Percentiles rank a stretch among this genome's conserved stretches.
phyloP scores from a whole-genome alignment of 495 filamentous ascomycete genomes.

The Parathielavia appendiculata region DNA sequence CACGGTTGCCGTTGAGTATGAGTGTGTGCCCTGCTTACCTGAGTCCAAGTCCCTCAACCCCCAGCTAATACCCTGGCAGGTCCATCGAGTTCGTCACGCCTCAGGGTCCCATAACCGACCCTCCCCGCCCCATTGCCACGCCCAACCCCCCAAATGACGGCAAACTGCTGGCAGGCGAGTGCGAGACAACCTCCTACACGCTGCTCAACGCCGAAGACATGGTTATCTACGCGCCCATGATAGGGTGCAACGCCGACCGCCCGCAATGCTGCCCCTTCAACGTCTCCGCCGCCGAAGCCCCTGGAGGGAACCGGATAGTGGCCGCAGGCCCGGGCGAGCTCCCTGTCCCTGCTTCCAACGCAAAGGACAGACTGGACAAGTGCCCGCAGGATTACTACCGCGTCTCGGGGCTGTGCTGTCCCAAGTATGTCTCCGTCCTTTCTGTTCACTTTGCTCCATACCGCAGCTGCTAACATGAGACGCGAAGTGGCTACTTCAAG shows the following conservation, averaged over 20 bases:
- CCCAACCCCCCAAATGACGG: constrained; percentile 15
- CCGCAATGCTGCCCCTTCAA: constrained; percentile 28
- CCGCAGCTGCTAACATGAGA: not conserved
- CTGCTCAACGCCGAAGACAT: constrained; percentile 19
- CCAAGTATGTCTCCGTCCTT: constrained; percentile 17
- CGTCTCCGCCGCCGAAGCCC: constrained; percentile 8
- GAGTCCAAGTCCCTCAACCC: no score
- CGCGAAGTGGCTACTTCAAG: constrained; percentile 26
- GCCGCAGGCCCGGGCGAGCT: constrained; percentile 19
- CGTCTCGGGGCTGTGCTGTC: constrained; percentile 26
- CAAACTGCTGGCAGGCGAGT: constrained; percentile 18
- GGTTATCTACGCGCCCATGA: constrained; percentile 23
- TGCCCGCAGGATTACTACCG: constrained; percentile 30
- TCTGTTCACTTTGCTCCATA: not conserved
- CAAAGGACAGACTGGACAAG: constrained; percentile 1
- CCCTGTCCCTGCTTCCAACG: constrained; percentile 16
- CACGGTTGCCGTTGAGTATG: constrained; percentile 14
- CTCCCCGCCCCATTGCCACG: not conserved
- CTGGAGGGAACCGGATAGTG: constrained; percentile 8
- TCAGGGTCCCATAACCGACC: constrained; percentile 9
- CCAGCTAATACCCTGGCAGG: constrained; percentile 1
- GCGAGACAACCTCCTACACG: constrained; percentile 22
- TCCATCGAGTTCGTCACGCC: constrained; percentile 16
- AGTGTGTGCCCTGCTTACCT: constrained; percentile 2
- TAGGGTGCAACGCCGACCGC: constrained; percentile 23